Base-by-base conservation (phyloP, 257 asterid species). In the Solanum ahanhuiri region DNA sequence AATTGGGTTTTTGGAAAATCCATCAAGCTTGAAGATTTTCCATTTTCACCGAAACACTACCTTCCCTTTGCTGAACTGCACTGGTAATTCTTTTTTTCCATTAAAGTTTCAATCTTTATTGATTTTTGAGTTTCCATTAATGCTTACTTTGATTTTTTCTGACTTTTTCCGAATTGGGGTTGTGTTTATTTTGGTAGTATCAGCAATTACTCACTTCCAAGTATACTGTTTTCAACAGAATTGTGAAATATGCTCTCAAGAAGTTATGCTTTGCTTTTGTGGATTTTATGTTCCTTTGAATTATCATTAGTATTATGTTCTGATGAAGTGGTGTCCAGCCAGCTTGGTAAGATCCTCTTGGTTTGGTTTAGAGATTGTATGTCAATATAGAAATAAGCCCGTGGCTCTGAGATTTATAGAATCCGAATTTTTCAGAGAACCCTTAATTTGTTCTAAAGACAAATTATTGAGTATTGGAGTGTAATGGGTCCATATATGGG, bases 1-100 rank as follows among this genome's bases (percentile, higher is more conserved):
- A 58, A 23, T 70, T 41, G 63, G 81, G 9, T 14, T 14, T 85
- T 77, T 87, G 8, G 39, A 73, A 20, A 73, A 81, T 25, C 67
- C 45, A 30, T 85, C 85, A 84, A 87, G 82, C 9, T 54, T n/a
- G 70, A 30, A 73, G 45, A 88, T 89, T 84, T 86, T 88, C 86
- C 91, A 51, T 39, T 34, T 15, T 73, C 88, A 87, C 54, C 90
- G 85, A 12, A 90, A 15, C 77, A 41, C 89, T 58, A 41, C 90
- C 51, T 75, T 81, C 88, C 85, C 90, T 41, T 35, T 85, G 35
- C 70, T 87, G 37, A 89, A 23, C 20, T 88, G 92, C 81, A 45
- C 92, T 54, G 97, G 98, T 94, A 89, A 85, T 41, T 17, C 81
- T 76, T 23, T 15, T 18, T 48, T 17, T 43, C 28, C 45, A 11